Conservation (phyloP, 2,329 filamentous ascomycete species). For the Podosphaera xanthii region DNA sequence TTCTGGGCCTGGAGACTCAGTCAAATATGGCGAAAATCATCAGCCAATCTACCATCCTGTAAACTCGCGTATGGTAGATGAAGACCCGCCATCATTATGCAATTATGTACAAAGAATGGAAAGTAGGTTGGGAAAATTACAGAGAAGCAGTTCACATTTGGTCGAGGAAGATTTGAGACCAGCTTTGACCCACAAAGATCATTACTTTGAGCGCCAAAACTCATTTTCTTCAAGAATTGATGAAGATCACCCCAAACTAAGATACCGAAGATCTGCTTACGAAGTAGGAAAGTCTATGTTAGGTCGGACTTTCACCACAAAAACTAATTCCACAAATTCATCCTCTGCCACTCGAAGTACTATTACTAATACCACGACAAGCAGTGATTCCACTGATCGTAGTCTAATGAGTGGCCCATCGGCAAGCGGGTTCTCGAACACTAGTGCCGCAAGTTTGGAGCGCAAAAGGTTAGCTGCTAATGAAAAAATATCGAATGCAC, state of each 20-base stretch:
- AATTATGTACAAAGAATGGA: constrained; percentile 91
- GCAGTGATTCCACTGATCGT: constrained; percentile 55
- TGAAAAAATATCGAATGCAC: constrained; percentile 7
- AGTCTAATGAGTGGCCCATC: constrained; percentile 90
- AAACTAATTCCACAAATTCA: constrained; percentile 62
- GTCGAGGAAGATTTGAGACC: constrained; percentile 8
- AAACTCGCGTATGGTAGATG: constrained; percentile 21
- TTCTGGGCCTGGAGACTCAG: constrained; percentile 38
- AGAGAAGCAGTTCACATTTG: constrained; percentile 7
- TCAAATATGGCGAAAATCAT: constrained; percentile 32
- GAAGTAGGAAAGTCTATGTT: constrained; percentile 50
- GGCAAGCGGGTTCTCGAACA: constrained; percentile 76
- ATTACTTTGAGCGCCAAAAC: constrained; percentile 29
- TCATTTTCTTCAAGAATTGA: constrained; percentile 28
- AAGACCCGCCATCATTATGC: constrained; percentile 46
- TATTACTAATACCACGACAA: constrained; percentile 39
- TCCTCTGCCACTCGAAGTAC: constrained; percentile 50
- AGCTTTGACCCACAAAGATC: constrained; percentile 24
- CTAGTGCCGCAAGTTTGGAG: constrained; percentile 81
- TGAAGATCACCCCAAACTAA: constrained; percentile 24
- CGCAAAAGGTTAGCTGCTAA: constrained; percentile 35
- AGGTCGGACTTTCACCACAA: constrained; percentile 65
- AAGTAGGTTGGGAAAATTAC: constrained; percentile 32
- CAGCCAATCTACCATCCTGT: constrained; percentile 4
- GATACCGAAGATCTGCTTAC: constrained; percentile 51